Conservation (phyloP, 2,329 filamentous ascomycete genomes). For the Lasiodiplodia hormozganensis region DNA sequence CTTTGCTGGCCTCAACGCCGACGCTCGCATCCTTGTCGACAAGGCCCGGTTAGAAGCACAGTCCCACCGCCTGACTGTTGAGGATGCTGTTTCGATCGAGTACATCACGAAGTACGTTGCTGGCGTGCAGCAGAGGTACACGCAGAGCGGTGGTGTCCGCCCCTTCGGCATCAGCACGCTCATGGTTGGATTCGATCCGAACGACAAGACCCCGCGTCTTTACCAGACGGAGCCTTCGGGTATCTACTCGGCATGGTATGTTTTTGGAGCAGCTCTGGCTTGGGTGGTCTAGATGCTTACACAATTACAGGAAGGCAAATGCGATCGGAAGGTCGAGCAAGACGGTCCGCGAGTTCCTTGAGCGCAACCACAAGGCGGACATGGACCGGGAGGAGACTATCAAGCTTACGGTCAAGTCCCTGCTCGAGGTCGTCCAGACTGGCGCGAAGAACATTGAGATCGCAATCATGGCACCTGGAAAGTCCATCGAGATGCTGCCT, state of each 20-base stretch:
- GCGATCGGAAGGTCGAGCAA: constrained; percentile 98
- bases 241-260: constrained; percentile 97
- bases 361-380: constrained; percentile 97
- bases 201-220: constrained; percentile 83
- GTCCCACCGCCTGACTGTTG: constrained; percentile 94
- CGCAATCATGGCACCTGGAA: constrained; percentile 93
- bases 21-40: constrained; percentile 97
- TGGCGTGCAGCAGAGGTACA: constrained; percentile 98
- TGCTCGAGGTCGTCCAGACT: constrained; percentile 97
- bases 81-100: constrained; percentile 96
- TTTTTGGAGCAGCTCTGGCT: constrained; percentile 28
- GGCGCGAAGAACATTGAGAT: constrained; percentile 99
- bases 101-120: constrained; percentile 99
- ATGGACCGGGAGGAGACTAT: constrained; percentile 98
- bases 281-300: background rate
- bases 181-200: constrained; percentile 97
- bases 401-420: constrained; percentile 95
- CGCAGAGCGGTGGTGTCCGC: constrained; percentile 95
- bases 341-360: constrained; percentile 97
- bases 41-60: constrained; percentile 97
- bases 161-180: constrained; percentile 99
- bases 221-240: constrained; percentile 99
- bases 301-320: constrained; percentile 85
- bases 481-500: constrained; percentile 89
- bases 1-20: constrained; percentile 96